Base-by-base conservation (phyloP, 2,329 filamentous ascomycete genomes). In the Rutstroemia sp. region DNA sequence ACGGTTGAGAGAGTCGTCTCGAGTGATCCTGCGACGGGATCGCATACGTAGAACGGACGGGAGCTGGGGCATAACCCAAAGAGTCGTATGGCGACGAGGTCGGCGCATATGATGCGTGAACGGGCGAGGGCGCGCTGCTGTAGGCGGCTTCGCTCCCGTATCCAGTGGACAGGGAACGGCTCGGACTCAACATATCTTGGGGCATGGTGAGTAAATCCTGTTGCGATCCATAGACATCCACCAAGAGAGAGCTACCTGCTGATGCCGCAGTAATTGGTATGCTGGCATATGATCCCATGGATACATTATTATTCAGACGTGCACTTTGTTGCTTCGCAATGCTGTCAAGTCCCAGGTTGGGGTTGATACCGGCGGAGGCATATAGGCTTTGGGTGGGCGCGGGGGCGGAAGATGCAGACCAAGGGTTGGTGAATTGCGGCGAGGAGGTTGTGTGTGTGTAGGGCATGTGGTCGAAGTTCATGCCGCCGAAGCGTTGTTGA, bases 391-490 rank as follows among this genome's bases (percentile, higher is more conserved):
- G 77, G 60, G 70, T 70, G 55, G 72, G 63, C 34, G 74, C 67
- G 21, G 77, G 71, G 10, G 77, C 72, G 34, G 83, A 77, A 48
- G 78, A 79, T 56, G 88, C 81, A 48, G 77, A 78, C 92, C 92
- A 96, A 44, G 91, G 91, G 72, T 96, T 94, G 68, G 87, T 91
- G 76, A 96, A 96, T 63, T 94, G 87, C 62, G 88, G 83, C 21
- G 52, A 5, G 59, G 68, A 61, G 64, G 73, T 71, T 58, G 76
- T 73, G 73, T 89, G 90, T 65, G 27, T 41, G 17, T 45, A 45
- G 6, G 88, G 84, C 79, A 91, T 84, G 71, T 83, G 79, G 72
- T 92, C 89, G 78, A 92, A 94, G 73, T 83, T 84, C 76, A 95
- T 80, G 60, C 68, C 74, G 71, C 81, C 88, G 76, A 87, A 89